Percentiles rank a stretch among this genome's conserved stretches.
phyloP scores from a whole-genome alignment of 1,139 yeast genomes.

The Pichia sp. region DNA sequence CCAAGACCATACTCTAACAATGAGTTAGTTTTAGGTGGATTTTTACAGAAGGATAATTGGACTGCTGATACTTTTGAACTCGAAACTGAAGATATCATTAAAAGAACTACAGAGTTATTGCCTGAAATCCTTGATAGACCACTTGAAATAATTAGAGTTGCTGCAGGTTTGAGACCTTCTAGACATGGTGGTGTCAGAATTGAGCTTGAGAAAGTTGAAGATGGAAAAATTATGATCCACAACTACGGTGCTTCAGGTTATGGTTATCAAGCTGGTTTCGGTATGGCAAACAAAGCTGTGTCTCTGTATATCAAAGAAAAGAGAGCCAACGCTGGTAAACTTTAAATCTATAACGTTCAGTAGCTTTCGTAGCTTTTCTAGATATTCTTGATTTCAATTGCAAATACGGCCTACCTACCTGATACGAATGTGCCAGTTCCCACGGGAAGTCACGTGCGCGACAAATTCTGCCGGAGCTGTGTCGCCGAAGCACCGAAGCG shows the following conservation, averaged over 20 bases:
- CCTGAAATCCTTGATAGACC: constrained; percentile 45
- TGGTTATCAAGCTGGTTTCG: constrained; percentile 68
- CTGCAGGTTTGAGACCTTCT: constrained; percentile 63
- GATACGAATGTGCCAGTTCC: too few relatives aligned
- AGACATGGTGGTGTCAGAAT: constrained; percentile 64
- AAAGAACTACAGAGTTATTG: constrained; percentile 44
- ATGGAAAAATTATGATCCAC: constrained; percentile 41
- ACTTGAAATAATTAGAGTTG: constrained; percentile 48
- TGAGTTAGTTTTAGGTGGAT: constrained; percentile 64
- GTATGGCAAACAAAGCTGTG: constrained; percentile 51
- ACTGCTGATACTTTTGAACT: constrained; percentile 45
- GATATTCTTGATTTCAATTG: too few relatives aligned
- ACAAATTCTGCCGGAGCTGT: too few relatives aligned
- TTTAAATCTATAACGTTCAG: constrained; percentile 1
- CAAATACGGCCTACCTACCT: too few relatives aligned
- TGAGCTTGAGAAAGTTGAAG: constrained; percentile 40
- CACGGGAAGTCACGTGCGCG: too few relatives aligned
- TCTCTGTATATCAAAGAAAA: constrained; percentile 19
- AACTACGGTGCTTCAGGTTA: constrained; percentile 75
- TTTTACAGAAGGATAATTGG: constrained; percentile 51
- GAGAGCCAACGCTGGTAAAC: constrained; percentile 8
- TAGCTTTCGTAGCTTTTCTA: too few relatives aligned
- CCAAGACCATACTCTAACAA: constrained; percentile 59
- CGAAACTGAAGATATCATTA: constrained; percentile 52
- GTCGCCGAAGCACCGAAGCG: too few relatives aligned